These are phyloP conservation scores for Candida pseudoglaebosa DNA, from an alignment of 805 yeast genomes.

Conservation along the genomic window DNA sequence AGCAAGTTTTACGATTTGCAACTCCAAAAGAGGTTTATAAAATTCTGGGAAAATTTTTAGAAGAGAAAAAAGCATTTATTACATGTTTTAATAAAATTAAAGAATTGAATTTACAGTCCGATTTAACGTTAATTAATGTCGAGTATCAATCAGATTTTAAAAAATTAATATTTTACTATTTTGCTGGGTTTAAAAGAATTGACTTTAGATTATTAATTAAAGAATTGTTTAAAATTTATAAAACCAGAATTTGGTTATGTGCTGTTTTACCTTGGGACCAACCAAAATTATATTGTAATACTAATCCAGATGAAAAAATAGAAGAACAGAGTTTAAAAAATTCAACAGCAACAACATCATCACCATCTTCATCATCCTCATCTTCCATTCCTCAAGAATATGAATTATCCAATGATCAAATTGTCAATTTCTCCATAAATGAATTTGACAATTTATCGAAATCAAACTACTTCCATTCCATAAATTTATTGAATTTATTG, in stretches of 20 bases:
- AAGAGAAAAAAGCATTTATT: conserved; percentile 67
- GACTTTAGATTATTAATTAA: conserved; percentile 43
- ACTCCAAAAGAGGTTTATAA: conserved; percentile 66
- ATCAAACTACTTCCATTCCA: conserved; percentile 51
- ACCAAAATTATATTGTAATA: conserved; percentile 26
- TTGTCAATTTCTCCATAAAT: conserved; percentile 40
- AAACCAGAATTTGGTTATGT: conserved; percentile 46
- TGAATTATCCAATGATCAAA: conserved; percentile 35
- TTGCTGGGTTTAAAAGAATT: conserved; percentile 42
- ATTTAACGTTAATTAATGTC: conserved; percentile 40
- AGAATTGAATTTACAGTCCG: conserved; percentile 44
- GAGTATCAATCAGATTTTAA: conserved; percentile 45
- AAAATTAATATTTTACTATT: conserved; percentile 43
- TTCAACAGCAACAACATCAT: background rate
- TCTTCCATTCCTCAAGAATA: conserved; percentile 32
- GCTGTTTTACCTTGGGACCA: conserved; percentile 41
- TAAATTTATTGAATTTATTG: conserved; percentile 45
- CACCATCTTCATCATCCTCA: background rate
- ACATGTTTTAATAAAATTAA: conserved; percentile 51
- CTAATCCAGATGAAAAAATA: conserved; percentile 9
- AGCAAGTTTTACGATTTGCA: conserved; percentile 73
- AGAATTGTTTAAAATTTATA: conserved; percentile 42
- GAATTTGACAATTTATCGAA: conserved; percentile 37
- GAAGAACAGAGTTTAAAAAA: conserved; percentile 1
- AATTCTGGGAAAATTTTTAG: conserved; percentile 59